A percentile compares a stretch with the other conserved stretches of the same genome.
Conservation (phyloP, 306 rosid species). For the barrel medic (Medicago truncatula) region MtrunA17r5.0-ANR NC_053043.1:24276001-24276500, state of each 20-base stretch:
- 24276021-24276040: neutral
- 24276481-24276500: neutral
- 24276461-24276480: neutral
- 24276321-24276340: neutral
- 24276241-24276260: neutral
- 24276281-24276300: neutral
- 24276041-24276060: neutral
- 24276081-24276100: conserved; percentile 1
- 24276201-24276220: neutral
- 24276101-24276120: neutral
- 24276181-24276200: neutral
- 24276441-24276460: neutral
- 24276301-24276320: neutral
- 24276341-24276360: neutral
- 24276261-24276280: neutral
- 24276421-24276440: neutral
- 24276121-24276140: neutral
- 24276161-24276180: neutral
- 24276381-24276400: neutral
- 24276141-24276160: neutral
- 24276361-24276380: neutral
- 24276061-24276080: neutral
- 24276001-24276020: neutral
- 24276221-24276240: neutral
- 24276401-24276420: neutral